Conservation (phyloP, 495 filamentous ascomycete species). For the Durotheca rogersii region DNA sequence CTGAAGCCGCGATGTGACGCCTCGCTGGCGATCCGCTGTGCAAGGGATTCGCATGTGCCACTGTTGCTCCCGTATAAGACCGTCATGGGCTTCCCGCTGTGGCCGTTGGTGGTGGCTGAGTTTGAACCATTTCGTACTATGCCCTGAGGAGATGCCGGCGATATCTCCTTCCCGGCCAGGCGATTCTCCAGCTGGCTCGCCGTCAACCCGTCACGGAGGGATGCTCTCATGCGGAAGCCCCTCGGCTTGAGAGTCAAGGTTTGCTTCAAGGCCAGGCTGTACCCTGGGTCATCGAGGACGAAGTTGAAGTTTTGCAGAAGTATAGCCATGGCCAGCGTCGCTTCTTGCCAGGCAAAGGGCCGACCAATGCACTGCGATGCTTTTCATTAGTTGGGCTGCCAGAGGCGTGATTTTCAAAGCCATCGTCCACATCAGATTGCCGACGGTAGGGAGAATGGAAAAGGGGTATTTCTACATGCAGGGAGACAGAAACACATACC, state of each 20-base stretch:
- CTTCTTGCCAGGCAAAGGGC: conserved; percentile 66
- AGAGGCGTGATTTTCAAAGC: too few relatives aligned
- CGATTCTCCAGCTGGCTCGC: conserved; percentile 57
- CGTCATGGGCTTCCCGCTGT: conserved; percentile 47
- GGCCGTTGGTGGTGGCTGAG: conserved; percentile 20
- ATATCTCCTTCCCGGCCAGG: conserved; percentile 38
- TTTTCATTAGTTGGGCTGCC: too few relatives aligned
- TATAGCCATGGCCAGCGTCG: conserved; percentile 53
- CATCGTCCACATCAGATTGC: too few relatives aligned
- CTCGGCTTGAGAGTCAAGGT: conserved; percentile 78
- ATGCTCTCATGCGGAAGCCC: conserved; percentile 68
- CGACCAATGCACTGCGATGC: conserved; percentile 49
- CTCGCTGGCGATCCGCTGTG: conserved; percentile 60
- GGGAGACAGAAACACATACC: conserved; percentile 32
- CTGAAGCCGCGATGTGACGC: conserved; percentile 59
- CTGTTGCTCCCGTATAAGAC: conserved; percentile 76
- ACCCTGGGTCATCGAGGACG: conserved; percentile 55
- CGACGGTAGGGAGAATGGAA: too few relatives aligned
- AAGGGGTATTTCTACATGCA: too few relatives aligned
- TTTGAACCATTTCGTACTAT: conserved; percentile 3
- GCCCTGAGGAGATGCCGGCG: conserved; percentile 3
- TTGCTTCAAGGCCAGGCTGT: conserved; percentile 66
- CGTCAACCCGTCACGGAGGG: conserved; percentile 58
- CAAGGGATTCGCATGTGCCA: conserved; percentile 73
- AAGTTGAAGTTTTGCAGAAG: conserved; percentile 67